Percentiles rank a stretch among this genome's conserved stretches.
Evolutionary conservation across 2,329 filamentous ascomycete species (phyloP).

Genomic region (Harringtonia aguacate): DNA sequence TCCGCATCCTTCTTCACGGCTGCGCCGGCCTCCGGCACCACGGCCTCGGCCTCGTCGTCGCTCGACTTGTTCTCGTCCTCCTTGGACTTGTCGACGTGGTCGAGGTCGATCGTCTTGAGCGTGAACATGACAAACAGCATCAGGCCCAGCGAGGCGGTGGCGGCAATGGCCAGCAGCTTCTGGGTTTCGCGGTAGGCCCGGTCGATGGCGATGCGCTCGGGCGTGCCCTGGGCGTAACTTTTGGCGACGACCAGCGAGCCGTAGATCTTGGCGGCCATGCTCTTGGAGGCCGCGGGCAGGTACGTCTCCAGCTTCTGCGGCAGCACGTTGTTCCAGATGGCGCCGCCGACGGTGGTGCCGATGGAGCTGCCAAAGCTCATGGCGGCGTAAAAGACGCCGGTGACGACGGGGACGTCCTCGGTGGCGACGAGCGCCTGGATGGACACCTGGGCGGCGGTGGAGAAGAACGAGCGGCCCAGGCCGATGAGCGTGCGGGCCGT

Average conservation of each 20-base stretch:
- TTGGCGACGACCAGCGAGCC: constrained; percentile 19
- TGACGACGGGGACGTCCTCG: constrained; percentile 50
- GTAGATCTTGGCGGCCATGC: constrained; percentile 17
- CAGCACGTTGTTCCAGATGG: constrained; percentile 50
- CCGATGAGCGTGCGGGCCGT: constrained; percentile 52
- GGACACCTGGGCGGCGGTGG: constrained; percentile 33
- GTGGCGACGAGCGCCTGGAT: constrained; percentile 30
- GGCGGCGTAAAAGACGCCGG: constrained; percentile 47
- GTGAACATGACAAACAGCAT: constrained; percentile 6
- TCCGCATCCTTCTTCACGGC: too few species aligned
- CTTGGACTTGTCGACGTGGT: too few species aligned
- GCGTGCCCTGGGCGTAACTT: constrained; percentile 27
- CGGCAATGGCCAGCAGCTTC: constrained; percentile 22
- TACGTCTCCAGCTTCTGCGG: constrained; percentile 20
- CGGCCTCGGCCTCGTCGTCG: too few species aligned
- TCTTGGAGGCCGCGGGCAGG: constrained; percentile 17
- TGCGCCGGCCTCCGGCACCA: too few species aligned
- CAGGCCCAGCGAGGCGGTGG: neutral
- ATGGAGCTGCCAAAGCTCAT: constrained; percentile 52
- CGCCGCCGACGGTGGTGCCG: constrained; percentile 48
- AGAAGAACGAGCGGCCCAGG: constrained; percentile 52
- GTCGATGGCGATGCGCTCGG: constrained; percentile 30
- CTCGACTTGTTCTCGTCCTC: too few species aligned
- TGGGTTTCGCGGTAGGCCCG: constrained; percentile 34
- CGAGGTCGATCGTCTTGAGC: constrained; percentile 4